A percentile compares a stretch with the other conserved stretches of the same genome.
phyloP scores from a whole-genome alignment of 1,139 yeast genomes.

The Suhomyces coccinellae region DNA sequence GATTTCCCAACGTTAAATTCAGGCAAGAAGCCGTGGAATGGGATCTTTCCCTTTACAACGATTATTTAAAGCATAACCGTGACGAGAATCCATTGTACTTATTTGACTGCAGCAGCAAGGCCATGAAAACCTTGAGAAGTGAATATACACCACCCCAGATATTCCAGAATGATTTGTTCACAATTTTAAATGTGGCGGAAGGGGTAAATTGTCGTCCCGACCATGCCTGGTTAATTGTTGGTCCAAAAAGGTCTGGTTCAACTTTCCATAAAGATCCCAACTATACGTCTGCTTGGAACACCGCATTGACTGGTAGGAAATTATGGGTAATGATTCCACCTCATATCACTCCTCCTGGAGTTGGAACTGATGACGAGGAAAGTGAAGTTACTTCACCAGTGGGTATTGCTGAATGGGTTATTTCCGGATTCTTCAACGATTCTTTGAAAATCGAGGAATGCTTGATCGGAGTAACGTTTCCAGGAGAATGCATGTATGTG shows the following conservation, averaged over 20 bases:
- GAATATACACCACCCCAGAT: slow-evolving; percentile 58
- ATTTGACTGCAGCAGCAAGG: slow-evolving; percentile 74
- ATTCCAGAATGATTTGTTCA: slow-evolving; percentile 54
- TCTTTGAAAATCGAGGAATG: slow-evolving; percentile 49
- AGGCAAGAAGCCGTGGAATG: slow-evolving; percentile 86
- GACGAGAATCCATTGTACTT: slow-evolving; percentile 86
- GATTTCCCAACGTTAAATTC: slow-evolving; percentile 63
- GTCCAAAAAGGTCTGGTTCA: slow-evolving; percentile 79
- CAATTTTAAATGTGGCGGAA: slow-evolving; percentile 38
- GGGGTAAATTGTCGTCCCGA: slow-evolving; percentile 67
- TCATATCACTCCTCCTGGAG: slow-evolving; percentile 77
- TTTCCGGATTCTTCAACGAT: slow-evolving; percentile 77
- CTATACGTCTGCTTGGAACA: slow-evolving; percentile 88
- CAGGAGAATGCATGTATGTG: slow-evolving; percentile 84
- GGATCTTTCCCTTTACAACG: slow-evolving; percentile 61
- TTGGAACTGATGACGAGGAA: slow-evolving; percentile 71
- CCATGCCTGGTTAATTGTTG: slow-evolving; percentile 85
- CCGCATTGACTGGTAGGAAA: slow-evolving; percentile 71
- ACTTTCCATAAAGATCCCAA: slow-evolving; percentile 94
- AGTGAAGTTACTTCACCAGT: slow-evolving; percentile 91
- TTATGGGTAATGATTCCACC: slow-evolving; percentile 92
- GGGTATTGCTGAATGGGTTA: slow-evolving; percentile 88
- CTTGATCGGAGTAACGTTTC: slow-evolving; percentile 69
- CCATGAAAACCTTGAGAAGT: slow-evolving; percentile 55
- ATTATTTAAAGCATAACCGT: slow-evolving; percentile 58